Conservation (phyloP, 495 filamentous ascomycete species). For the Penicillium herquei region DNA sequence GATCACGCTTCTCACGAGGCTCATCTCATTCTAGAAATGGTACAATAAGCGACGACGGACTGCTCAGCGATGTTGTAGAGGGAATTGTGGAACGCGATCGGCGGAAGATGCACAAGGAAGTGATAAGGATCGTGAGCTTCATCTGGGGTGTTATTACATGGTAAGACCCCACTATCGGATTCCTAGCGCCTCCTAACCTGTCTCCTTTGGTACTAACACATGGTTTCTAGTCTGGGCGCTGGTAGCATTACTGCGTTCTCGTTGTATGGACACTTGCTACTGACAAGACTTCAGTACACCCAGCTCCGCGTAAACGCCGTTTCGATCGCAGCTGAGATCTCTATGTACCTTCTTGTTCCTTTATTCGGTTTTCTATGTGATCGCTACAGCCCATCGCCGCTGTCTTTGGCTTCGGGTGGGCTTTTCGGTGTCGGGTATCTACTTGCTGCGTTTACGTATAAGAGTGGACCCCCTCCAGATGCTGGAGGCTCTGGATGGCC, state of each 20-base stretch:
- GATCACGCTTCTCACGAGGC: conserved; percentile 20
- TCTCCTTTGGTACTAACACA: conserved; percentile 7
- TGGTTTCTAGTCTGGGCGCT: conserved; percentile 60
- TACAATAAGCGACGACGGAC: conserved; percentile 47
- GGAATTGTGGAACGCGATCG: conserved; percentile 60
- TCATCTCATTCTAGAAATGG: conserved; percentile 11
- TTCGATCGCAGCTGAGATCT: conserved; percentile 76
- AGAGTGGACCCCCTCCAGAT: conserved; percentile 54
- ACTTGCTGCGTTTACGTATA: conserved; percentile 77
- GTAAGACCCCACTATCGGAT: conserved; percentile 27
- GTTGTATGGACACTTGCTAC: conserved; percentile 85
- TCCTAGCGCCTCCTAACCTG: background rate
- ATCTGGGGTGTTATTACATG: conserved; percentile 60
- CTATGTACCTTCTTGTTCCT: conserved; percentile 86
- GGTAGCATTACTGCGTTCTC: conserved; percentile 87
- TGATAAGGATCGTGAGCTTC: conserved; percentile 56
- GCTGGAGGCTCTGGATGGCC: conserved; percentile 64
- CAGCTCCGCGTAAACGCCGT: conserved; percentile 91
- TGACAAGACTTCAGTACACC: conserved; percentile 76
- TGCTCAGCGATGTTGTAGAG: conserved; percentile 60
- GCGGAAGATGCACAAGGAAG: conserved; percentile 47
- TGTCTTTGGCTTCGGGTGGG: conserved; percentile 66
- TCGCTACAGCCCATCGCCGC: conserved; percentile 71
- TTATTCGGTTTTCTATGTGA: conserved; percentile 91
- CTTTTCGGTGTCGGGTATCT: conserved; percentile 81